Evolutionary conservation across 73 alveolate species (phyloP).

Genomic region (Uronychia setigera): DNA sequence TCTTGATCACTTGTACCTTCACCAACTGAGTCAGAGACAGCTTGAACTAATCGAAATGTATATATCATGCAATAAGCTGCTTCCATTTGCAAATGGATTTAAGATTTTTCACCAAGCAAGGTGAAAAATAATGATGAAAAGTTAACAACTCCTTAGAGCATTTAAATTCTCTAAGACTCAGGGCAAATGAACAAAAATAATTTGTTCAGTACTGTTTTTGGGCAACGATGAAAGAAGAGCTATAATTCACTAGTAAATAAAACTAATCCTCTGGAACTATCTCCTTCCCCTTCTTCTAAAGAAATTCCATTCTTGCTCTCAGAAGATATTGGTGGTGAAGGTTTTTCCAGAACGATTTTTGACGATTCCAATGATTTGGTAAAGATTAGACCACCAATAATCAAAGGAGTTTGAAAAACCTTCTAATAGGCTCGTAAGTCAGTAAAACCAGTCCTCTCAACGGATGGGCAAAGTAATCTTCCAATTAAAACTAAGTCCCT

Average conservation of each 20-base stretch:
- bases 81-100: not conserved
- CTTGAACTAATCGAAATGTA: not conserved
- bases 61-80: not conserved
- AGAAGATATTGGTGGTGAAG: not conserved
- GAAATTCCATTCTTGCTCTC: not conserved
- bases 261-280: not conserved
- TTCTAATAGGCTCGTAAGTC: not conserved
- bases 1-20: not conserved
- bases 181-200: too few species aligned
- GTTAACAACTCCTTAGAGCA: too few species aligned
- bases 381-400: not conserved
- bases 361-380: not conserved
- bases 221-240: not conserved
- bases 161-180: too few species aligned
- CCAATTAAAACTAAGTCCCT: not conserved
- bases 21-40: not conserved
- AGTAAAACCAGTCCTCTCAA: not conserved
- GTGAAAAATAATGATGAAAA: not conserved
- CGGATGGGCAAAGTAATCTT: too few species aligned
- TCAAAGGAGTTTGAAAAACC: not conserved
- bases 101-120: not conserved
- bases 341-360: not conserved
- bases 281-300: not conserved
- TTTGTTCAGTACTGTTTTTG: too few species aligned
- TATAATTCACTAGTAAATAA: too few species aligned